A percentile compares a stretch with the other conserved stretches of the same genome.
Conservation (phyloP, 805 yeast genomes). For the Wickerhamiella musiphila region DNA sequence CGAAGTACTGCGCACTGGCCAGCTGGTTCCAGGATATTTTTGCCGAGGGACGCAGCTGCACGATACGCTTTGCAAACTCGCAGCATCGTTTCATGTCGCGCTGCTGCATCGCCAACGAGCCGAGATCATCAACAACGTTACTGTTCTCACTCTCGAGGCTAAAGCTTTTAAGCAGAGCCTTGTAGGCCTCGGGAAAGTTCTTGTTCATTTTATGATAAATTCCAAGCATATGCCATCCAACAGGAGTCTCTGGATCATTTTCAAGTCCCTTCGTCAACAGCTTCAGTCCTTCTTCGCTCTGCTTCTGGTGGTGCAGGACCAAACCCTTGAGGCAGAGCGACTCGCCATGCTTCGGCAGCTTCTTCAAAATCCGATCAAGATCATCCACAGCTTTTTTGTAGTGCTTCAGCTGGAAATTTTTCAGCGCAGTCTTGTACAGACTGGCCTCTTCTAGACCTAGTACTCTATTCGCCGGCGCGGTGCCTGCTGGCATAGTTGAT, state of each 20-base stretch:
- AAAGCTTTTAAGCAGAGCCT: slow-evolving; percentile 57
- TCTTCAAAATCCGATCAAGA: slow-evolving; percentile 60
- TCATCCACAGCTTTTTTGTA: slow-evolving; percentile 71
- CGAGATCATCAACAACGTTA: slow-evolving; percentile 66
- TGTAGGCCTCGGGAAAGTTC: slow-evolving; percentile 59
- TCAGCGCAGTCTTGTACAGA: slow-evolving; percentile 64
- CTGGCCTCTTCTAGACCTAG: slow-evolving; percentile 44
- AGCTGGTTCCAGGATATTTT: slow-evolving; percentile 14
- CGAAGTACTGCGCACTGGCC: slow-evolving; percentile 57
- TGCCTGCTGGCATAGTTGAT: background rate
- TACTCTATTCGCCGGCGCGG: background rate
- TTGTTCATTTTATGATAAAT: slow-evolving; percentile 57
- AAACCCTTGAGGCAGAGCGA: slow-evolving; percentile 76
- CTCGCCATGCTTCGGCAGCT: slow-evolving; percentile 59
- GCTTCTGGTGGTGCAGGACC: slow-evolving; percentile 37
- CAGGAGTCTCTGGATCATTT: slow-evolving; percentile 43
- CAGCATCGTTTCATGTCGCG: slow-evolving; percentile 53
- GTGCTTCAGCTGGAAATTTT: slow-evolving; percentile 67
- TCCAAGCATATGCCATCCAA: slow-evolving; percentile 74
- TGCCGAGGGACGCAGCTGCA: slow-evolving; percentile 33
- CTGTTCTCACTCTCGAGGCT: slow-evolving; percentile 64
- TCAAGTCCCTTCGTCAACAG: slow-evolving; percentile 44
- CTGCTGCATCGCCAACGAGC: slow-evolving; percentile 60
- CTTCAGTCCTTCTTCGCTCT: slow-evolving; percentile 43
- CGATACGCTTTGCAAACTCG: slow-evolving; percentile 45